A percentile compares a stretch with the other conserved stretches of the same genome.
Evolutionary conservation across 2,329 filamentous ascomycete species (phyloP).

Genomic region (Venturia nashicola): DNA sequence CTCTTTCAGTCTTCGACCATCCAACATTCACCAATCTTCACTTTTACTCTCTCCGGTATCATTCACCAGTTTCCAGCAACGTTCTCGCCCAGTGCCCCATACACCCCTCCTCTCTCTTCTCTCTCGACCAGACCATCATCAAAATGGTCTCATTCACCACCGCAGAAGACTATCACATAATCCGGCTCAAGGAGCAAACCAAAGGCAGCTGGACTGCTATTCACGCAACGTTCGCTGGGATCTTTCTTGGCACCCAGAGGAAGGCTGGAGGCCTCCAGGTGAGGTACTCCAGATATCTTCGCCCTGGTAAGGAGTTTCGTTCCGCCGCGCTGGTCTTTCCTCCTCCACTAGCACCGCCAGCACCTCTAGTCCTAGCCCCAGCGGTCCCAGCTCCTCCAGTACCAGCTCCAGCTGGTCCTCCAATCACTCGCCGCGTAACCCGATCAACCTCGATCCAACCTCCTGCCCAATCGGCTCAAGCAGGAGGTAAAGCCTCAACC

Average conservation of each 20-base stretch:
- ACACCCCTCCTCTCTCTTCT: background rate
- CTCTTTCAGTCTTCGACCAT: background rate
- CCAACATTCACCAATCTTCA: background rate
- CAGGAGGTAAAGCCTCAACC: slow-evolving; percentile 1
- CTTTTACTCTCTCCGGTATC: background rate
- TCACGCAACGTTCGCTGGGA: background rate
- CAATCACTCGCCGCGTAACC: background rate
- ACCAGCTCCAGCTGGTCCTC: background rate
- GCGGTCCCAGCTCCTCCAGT: background rate
- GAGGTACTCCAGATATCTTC: background rate
- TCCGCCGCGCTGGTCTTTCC: background rate
- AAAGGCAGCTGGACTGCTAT: background rate
- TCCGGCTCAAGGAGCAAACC: slow-evolving; percentile 4
- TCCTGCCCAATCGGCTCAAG: slow-evolving; percentile 6
- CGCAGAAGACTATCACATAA: background rate
- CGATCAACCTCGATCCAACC: background rate
- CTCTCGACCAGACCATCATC: background rate
- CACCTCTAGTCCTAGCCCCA: background rate
- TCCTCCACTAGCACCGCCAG: background rate
- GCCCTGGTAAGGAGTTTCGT: background rate
- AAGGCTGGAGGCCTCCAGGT: background rate
- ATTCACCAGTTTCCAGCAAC: background rate
- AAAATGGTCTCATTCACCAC: background rate
- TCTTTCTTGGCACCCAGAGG: background rate
- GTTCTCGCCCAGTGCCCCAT: background rate